Percentiles rank a stretch among this genome's conserved stretches.
Evolutionary conservation across 164 flowering plant genomes (phyloP).

Genomic region (Vitis cinerea): DNA sequence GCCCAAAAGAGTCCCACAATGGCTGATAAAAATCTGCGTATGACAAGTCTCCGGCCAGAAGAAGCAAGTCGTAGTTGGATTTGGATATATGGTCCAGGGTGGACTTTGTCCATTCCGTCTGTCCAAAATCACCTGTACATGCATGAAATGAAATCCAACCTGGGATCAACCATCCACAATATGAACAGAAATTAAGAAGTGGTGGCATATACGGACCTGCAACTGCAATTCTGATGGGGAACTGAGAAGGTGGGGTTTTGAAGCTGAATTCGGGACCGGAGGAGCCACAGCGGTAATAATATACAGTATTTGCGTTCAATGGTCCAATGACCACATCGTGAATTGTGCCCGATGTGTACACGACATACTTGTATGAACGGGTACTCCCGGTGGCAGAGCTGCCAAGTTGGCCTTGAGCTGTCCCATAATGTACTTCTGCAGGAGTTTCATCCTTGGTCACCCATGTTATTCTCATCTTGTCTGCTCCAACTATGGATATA

Average conservation of each 20-base stretch:
- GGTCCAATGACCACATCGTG: conserved; percentile 67
- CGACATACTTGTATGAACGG: conserved; percentile 29
- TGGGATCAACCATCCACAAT: no score
- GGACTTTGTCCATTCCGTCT: conserved; percentile 76
- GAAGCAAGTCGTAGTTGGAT: conserved; percentile 59
- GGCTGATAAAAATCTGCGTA: conserved; percentile 67
- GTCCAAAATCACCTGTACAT: conserved; percentile 75
- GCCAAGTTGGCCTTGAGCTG: conserved; percentile 31
- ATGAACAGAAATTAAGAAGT: background rate
- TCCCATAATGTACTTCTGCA: conserved; percentile 53
- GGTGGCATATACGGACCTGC: conserved; percentile 6
- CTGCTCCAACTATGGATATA: conserved; percentile 60
- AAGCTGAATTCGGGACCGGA: conserved; percentile 32
- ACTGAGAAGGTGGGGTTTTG: conserved; percentile 48
- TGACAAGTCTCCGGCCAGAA: conserved; percentile 84
- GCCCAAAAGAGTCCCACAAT: conserved; percentile 80
- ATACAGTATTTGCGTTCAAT: conserved; percentile 39
- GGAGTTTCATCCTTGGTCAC: conserved; percentile 40
- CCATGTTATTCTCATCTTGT: conserved; percentile 83
- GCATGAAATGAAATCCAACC: no score
- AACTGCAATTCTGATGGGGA: conserved; percentile 43
- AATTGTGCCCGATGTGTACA: conserved; percentile 58
- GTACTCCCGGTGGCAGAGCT: conserved; percentile 44
- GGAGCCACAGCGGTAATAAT: conserved; percentile 50
- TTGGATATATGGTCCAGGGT: conserved; percentile 61